These are phyloP conservation scores for Populus deltoides DNA, from an alignment of 345 rosid genomes.

Conservation along the genomic window DNA sequence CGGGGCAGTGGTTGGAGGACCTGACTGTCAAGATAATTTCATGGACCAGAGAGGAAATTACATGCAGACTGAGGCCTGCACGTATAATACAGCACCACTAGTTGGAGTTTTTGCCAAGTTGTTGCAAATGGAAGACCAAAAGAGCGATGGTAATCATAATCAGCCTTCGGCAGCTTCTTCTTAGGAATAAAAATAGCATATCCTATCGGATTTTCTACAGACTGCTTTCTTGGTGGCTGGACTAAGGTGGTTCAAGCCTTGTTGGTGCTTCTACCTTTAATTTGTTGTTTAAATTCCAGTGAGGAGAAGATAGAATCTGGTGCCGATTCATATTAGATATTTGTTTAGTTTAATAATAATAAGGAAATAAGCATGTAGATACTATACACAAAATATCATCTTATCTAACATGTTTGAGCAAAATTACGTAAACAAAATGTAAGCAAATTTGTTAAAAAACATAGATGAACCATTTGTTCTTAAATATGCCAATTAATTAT, in stretches of 20 bases:
- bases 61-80: conserved; percentile 62
- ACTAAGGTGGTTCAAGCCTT: conserved; percentile 18
- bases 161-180: conserved; percentile 51
- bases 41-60: conserved; percentile 45
- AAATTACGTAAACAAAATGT: too few species aligned
- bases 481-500: too few species aligned
- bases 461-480: too few species aligned
- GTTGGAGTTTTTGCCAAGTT: conserved; percentile 65
- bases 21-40: conserved; percentile 47
- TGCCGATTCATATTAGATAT: too few species aligned
- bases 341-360: too few species aligned
- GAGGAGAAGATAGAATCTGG: too few species aligned
- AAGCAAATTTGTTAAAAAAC: too few species aligned
- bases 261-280: neutral
- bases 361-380: too few species aligned
- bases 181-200: conserved; percentile 26
- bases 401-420: too few species aligned
- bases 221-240: conserved; percentile 3
- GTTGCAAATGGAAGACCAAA: conserved; percentile 10
- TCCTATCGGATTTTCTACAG: neutral
- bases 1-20: conserved; percentile 74
- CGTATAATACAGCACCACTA: conserved; percentile 59
- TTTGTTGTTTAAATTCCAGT: too few species aligned
- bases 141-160: conserved; percentile 20
- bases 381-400: too few species aligned